Evolutionary conservation across 2,329 filamentous ascomycete genomes (phyloP).

Genomic region (Exophiala calicioides): DNA sequence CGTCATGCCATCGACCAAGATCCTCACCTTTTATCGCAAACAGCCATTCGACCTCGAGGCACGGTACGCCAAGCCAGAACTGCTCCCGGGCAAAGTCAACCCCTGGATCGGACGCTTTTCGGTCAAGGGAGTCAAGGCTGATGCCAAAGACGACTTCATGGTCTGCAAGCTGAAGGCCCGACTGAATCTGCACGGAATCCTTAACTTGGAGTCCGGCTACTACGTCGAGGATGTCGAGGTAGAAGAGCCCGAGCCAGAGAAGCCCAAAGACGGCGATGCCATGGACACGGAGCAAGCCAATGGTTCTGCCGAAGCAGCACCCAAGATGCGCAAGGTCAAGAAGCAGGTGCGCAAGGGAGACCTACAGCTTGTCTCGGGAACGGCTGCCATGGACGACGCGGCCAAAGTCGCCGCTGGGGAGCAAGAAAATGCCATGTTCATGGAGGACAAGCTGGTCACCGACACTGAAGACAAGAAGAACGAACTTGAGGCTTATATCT

Average conservation of each 20-base stretch:
- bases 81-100: slow-evolving; percentile 83
- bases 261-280: slow-evolving; percentile 67
- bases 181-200: slow-evolving; percentile 90
- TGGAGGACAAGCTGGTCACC: slow-evolving; percentile 97
- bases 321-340: slow-evolving; percentile 94
- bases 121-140: slow-evolving; percentile 94
- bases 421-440: slow-evolving; percentile 86
- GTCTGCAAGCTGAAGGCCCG: slow-evolving; percentile 99
- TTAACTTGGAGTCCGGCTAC: slow-evolving; percentile 96
- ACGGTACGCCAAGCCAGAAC: slow-evolving; percentile 82
- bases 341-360: slow-evolving; percentile 99
- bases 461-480: slow-evolving; percentile 99
- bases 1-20: slow-evolving; percentile 96
- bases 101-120: slow-evolving; percentile 98
- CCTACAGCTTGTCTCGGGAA: slow-evolving; percentile 80
- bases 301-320: slow-evolving; percentile 67
- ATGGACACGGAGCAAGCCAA: slow-evolving; percentile 77
- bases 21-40: slow-evolving; percentile 98
- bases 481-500: slow-evolving; percentile 96
- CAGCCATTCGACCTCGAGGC: slow-evolving; percentile 96
- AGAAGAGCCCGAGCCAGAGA: slow-evolving; percentile 84
- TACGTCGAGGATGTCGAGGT: slow-evolving; percentile 98
- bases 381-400: slow-evolving; percentile 71
- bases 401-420: slow-evolving; percentile 70
- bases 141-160: slow-evolving; percentile 93